phyloP scores from a whole-genome alignment of 2,329 filamentous ascomycete species.

The Metarhizium album region DNA sequence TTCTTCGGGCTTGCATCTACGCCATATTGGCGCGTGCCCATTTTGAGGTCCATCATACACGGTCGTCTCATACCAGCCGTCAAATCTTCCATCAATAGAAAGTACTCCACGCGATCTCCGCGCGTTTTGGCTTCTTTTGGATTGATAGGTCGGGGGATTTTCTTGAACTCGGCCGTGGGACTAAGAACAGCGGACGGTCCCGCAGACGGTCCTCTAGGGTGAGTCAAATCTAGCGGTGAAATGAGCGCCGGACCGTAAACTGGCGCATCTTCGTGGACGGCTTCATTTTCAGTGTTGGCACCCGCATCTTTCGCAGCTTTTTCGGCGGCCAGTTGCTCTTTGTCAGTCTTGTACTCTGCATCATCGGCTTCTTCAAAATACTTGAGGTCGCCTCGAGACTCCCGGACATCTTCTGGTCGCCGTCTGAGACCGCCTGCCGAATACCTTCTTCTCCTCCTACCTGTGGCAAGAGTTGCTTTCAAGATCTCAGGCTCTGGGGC shows the following conservation, averaged over 20 bases:
- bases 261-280: neutral
- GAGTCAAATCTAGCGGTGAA: constrained; percentile 2
- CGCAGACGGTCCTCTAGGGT: constrained; percentile 15
- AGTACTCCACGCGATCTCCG: constrained; percentile 71
- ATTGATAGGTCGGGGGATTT: constrained; percentile 54
- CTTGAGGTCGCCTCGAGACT: constrained; percentile 66
- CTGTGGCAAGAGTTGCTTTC: constrained; percentile 26
- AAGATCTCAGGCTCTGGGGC: constrained; percentile 51
- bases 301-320: neutral
- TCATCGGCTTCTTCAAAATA: constrained; percentile 88
- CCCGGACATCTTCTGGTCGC: constrained; percentile 61
- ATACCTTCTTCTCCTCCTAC: constrained; percentile 59
- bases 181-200: constrained; percentile 25
- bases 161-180: constrained; percentile 24
- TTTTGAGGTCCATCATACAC: constrained; percentile 95
- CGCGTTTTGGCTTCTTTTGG: constrained; percentile 47
- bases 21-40: constrained; percentile 96
- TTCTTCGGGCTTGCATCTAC: constrained; percentile 89
- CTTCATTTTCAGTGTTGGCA: neutral
- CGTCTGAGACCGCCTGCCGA: constrained; percentile 75
- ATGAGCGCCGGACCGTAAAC: neutral
- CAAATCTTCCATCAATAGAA: constrained; percentile 85
- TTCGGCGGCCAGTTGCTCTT: neutral
- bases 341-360: constrained; percentile 51
- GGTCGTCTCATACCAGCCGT: constrained; percentile 94